Percentiles rank a stretch among this genome's conserved stretches.
Conservation (phyloP, 169 alveolate genomes). For the Cryptosporidium bovis region DNA sequence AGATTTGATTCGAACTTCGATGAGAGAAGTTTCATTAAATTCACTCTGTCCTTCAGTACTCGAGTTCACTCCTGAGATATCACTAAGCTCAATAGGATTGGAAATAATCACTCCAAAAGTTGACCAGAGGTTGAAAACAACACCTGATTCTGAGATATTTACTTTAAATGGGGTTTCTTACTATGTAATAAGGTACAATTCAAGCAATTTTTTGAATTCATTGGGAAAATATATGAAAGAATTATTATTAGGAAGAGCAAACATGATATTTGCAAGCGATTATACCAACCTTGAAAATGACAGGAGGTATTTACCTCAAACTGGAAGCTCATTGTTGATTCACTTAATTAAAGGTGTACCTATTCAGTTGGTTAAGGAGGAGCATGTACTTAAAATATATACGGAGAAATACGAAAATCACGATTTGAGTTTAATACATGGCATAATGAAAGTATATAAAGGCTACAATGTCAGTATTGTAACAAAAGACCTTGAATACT, state of each 20-base stretch:
- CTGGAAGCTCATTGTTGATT: neutral
- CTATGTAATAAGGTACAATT: slow-evolving; percentile 7
- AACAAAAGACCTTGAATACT: neutral
- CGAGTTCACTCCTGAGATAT: slow-evolving; percentile 5
- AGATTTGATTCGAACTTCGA: neutral
- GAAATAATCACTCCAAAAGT: neutral
- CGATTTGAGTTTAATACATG: neutral
- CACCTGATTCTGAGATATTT: neutral
- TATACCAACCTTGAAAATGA: neutral
- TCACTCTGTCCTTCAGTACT: neutral
- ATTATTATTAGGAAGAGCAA: slow-evolving; percentile 5
- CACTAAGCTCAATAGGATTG: neutral
- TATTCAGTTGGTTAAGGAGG: slow-evolving; percentile 17
- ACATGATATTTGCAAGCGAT: slow-evolving; percentile 5
- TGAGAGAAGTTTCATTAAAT: neutral
- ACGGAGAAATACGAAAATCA: neutral
- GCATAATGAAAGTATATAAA: slow-evolving; percentile 19
- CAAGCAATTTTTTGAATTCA: neutral
- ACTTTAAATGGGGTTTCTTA: slow-evolving; percentile 12
- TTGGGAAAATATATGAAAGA: slow-evolving; percentile 3
- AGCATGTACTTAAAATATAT: slow-evolving; percentile 31
- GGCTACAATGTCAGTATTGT: slow-evolving; percentile 47
- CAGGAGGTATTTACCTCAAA: slow-evolving; percentile 5
- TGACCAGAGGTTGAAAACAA: neutral
- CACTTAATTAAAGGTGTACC: slow-evolving; percentile 36